Evolutionary conservation across 768 basidiomycete genomes (phyloP).

Genomic region (Hypholoma sublateritium): DNA sequence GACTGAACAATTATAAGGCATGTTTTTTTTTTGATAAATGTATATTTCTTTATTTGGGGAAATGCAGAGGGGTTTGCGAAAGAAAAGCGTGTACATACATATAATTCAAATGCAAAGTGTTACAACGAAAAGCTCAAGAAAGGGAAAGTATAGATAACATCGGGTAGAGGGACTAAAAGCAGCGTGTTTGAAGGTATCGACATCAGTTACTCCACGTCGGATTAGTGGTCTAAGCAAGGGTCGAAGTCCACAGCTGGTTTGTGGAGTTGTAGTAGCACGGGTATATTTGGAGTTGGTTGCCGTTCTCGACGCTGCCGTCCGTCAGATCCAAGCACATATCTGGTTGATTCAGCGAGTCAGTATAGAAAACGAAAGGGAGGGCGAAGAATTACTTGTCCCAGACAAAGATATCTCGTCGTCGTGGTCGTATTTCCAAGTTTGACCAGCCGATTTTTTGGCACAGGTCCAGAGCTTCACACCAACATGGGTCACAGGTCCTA

Average conservation of each 20-base stretch:
- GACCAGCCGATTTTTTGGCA: background rate
- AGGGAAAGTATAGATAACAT: background rate
- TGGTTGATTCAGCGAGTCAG: background rate
- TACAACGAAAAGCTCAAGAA: background rate
- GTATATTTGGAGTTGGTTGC: background rate
- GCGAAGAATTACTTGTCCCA: background rate
- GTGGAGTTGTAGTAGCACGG: background rate
- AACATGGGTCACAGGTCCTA: slow-evolving; percentile 14
- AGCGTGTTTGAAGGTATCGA: no score
- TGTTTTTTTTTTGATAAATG: background rate
- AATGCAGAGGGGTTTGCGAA: background rate
- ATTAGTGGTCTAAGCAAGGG: background rate
- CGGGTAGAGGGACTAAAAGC: background rate
- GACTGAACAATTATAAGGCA: no score
- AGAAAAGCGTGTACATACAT: background rate
- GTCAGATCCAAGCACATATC: background rate
- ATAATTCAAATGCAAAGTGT: background rate
- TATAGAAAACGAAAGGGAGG: no score
- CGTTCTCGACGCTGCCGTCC: background rate
- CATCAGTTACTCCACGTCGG: no score
- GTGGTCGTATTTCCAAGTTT: background rate
- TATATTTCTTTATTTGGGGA: background rate
- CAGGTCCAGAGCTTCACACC: background rate
- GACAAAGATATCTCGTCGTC: background rate
- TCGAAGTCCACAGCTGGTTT: background rate